phyloP scores from a whole-genome alignment of 2,329 filamentous ascomycete genomes.

The Rosellinia necatrix region DNA sequence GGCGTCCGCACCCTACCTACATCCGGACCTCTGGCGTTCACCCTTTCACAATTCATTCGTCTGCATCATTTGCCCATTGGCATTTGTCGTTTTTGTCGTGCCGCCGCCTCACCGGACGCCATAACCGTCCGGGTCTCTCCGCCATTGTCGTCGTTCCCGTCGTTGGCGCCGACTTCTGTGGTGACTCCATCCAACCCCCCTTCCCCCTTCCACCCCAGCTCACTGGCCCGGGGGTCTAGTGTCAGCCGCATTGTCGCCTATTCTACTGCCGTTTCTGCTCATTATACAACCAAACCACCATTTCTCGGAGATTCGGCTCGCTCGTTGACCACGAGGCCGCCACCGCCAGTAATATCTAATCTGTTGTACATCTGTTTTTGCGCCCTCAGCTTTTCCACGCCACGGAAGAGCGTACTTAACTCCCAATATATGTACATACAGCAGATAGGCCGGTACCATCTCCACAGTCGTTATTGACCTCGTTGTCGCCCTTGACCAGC shows the following conservation, averaged over 20 bases:
- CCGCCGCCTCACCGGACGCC: slow-evolving; percentile 16
- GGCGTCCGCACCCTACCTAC: slow-evolving; percentile 21
- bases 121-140: slow-evolving; percentile 1
- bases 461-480: neutral
- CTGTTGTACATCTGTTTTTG: slow-evolving; percentile 15
- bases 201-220: too few species aligned
- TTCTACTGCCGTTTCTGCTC: slow-evolving; percentile 10
- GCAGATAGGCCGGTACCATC: slow-evolving; percentile 3
- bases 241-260: slow-evolving; percentile 29
- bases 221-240: slow-evolving; percentile 24
- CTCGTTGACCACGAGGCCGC: slow-evolving; percentile 27
- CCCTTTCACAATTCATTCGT: slow-evolving; percentile 17
- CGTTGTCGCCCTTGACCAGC: slow-evolving; percentile 3
- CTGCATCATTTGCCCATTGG: slow-evolving; percentile 14
- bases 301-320: slow-evolving; percentile 22
- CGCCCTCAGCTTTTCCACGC: slow-evolving; percentile 2
- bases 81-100: slow-evolving; percentile 9
- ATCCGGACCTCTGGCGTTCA: slow-evolving; percentile 22
- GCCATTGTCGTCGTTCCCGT: slow-evolving; percentile 12
- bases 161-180: slow-evolving; percentile 17
- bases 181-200: slow-evolving; percentile 10
- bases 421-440: slow-evolving; percentile 17
- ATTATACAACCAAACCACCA: slow-evolving; percentile 16
- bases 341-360: slow-evolving; percentile 29
- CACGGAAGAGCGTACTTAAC: slow-evolving; percentile 24